Conservation (phyloP, 2,329 filamentous ascomycete species). For the Dryadomyces quercivorus region DNA sequence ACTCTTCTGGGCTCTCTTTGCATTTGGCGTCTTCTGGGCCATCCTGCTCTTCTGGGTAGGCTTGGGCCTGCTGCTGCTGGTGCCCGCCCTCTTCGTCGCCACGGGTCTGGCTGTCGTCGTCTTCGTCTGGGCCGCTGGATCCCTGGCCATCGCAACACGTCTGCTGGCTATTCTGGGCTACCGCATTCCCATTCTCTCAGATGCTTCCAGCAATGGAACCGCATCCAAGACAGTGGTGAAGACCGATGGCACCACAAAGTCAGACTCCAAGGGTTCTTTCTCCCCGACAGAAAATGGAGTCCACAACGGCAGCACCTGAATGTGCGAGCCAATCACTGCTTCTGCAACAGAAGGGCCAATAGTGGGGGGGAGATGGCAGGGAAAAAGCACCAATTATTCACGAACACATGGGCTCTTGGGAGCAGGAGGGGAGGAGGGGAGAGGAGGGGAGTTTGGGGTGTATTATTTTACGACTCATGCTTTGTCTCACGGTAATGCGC, state of each 20-base stretch:
- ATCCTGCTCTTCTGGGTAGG: constrained; percentile 12
- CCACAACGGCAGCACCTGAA: background rate
- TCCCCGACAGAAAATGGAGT: background rate
- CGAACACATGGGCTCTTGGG: no score
- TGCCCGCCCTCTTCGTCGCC: constrained; percentile 9
- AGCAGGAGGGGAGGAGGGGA: no score
- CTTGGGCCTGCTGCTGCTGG: constrained; percentile 9
- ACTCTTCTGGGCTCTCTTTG: constrained; percentile 7
- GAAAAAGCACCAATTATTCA: no score
- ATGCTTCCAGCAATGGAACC: background rate
- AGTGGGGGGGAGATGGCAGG: no score
- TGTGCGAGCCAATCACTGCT: no score
- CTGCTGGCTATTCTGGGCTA: constrained; percentile 3
- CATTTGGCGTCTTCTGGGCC: constrained; percentile 9
- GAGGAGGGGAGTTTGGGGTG: no score
- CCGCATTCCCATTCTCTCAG: background rate
- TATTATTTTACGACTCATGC: no score
- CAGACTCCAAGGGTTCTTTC: background rate
- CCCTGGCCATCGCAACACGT: constrained; percentile 1
- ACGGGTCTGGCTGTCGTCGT: constrained; percentile 3
- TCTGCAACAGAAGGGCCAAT: no score
- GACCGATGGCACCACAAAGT: background rate
- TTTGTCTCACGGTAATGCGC: no score
- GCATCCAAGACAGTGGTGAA: background rate
- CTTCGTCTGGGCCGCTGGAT: constrained; percentile 8